Evolutionary conservation across 73 alveolate genomes (phyloP).

Genomic region (Symbiodinium pilosum): DNA sequence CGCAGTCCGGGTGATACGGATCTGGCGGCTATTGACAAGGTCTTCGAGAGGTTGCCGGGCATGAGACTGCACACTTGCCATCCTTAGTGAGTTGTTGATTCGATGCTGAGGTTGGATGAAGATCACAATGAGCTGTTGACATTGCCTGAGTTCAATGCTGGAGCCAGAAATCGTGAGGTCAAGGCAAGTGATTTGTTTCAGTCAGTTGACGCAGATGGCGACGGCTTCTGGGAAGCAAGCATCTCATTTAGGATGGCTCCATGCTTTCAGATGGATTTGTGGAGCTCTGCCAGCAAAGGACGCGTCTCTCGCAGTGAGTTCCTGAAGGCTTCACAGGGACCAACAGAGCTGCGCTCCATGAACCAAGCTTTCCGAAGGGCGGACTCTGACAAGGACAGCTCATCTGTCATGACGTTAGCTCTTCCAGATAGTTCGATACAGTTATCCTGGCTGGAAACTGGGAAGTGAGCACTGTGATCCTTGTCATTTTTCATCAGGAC

Average conservation of each 20-base stretch:
- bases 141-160: slow-evolving; percentile 35
- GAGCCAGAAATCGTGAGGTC: slow-evolving; percentile 52
- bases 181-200: slow-evolving; percentile 33
- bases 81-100: not conserved
- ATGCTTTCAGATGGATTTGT: no score
- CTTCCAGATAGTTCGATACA: no score
- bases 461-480: not conserved
- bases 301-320: slow-evolving; percentile 59
- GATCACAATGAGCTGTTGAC: slow-evolving; percentile 45
- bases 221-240: not conserved
- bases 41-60: slow-evolving; percentile 31
- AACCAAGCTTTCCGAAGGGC: slow-evolving; percentile 66
- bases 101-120: slow-evolving; percentile 22
- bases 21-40: slow-evolving; percentile 63
- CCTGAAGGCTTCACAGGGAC: slow-evolving; percentile 60
- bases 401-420: not conserved
- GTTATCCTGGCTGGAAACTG: not conserved
- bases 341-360: slow-evolving; percentile 58
- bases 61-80: not conserved
- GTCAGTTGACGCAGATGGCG: slow-evolving; percentile 40
- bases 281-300: not conserved
- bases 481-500: not conserved
- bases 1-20: slow-evolving; percentile 78
- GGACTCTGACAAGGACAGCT: slow-evolving; percentile 32
- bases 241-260: no score